Evolutionary conservation across 2,329 filamentous ascomycete species (phyloP), one percentile per base, ranked within the genome.

Genomic region (Hymenoscyphus repandus): DNA sequence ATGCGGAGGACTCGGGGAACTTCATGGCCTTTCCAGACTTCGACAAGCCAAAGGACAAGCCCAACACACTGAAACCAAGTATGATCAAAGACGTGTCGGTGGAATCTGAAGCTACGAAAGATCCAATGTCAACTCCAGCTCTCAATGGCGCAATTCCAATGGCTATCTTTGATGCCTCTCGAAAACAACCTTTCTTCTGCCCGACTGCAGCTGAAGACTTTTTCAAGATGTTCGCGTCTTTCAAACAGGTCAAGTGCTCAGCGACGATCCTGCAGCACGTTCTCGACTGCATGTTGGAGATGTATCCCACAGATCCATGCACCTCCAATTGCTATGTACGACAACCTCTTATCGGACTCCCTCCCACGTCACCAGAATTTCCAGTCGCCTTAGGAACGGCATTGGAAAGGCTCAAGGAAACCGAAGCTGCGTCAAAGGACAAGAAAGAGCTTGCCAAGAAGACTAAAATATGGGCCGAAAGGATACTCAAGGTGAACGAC

Each of bases 131-230:
- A 51, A 92, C 90, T 43, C 90, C 92, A 3, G 90, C 90, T 9
- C 76, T 96, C 56, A 88, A 87, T 53, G 93, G 93, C n/a, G 93
- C 90, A 13, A 96, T 99, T 59, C 91, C 93, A 1, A 79, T 90
- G 50, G 90, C 92, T 36, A 88, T 99, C 43, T 96, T 96, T 64
- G 90, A 96, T 63, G 82, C 89, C 18, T 85, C 90, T 5, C 83
- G 83, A 72, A 89, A 86, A 67, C 85, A 96, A 62, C 79, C 86
- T 47, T 83, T 87, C 58, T 82, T 85, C 66, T 80, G 79, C 53
- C 70, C 82, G 1, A 72, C 74, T 1, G 76, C 90, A 6, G 89
- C 83, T 2, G 83, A 86, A 62, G 72, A 78, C 18, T 96, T 96
- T 70, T 97, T 93, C 69, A 74, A 86, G 62, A 79, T 95, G 71